phyloP scores from a whole-genome alignment of 2,329 filamentous ascomycete genomes.

The Incumbomyces lentus region DNA sequence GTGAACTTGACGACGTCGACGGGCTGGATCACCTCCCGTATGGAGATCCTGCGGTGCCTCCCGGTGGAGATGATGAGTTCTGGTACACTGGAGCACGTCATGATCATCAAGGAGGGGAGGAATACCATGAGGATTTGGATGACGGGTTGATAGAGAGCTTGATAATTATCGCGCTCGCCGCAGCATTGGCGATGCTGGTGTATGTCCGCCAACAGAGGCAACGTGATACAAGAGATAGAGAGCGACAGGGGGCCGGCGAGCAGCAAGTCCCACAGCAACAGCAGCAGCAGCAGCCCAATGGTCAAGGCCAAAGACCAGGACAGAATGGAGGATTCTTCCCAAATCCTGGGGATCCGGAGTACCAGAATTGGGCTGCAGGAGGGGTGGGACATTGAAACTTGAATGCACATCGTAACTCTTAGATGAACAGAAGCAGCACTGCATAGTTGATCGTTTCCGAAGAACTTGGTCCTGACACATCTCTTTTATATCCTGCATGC shows the following conservation, averaged over 20 bases:
- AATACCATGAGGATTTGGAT: slow-evolving; percentile 47
- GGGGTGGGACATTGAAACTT: slow-evolving; percentile 46
- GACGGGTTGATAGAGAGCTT: slow-evolving; percentile 76
- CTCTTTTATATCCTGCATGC: too few relatives aligned
- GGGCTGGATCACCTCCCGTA: slow-evolving; percentile 31
- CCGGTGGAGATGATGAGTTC: slow-evolving; percentile 32
- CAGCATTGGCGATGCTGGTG: slow-evolving; percentile 63
- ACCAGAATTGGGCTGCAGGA: slow-evolving; percentile 57
- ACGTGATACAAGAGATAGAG: slow-evolving; percentile 38
- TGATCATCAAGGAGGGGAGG: slow-evolving; percentile 13
- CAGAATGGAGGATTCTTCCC: slow-evolving; percentile 51
- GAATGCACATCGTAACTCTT: too few relatives aligned
- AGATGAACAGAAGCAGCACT: too few relatives aligned
- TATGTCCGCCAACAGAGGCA: slow-evolving; percentile 70
- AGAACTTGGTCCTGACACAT: too few relatives aligned
- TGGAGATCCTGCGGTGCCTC: slow-evolving; percentile 41
- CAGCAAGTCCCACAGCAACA: slow-evolving; percentile 20
- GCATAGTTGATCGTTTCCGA: too few relatives aligned
- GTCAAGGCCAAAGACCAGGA: slow-evolving; percentile 7
- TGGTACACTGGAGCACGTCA: slow-evolving; percentile 13
- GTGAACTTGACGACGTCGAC: slow-evolving; percentile 26
- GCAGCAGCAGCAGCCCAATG: slow-evolving; percentile 19
- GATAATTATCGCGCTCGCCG: slow-evolving; percentile 68
- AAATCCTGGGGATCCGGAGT: slow-evolving; percentile 56
- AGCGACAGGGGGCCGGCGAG: slow-evolving; percentile 21